phyloP scores from a whole-genome alignment of 306 rosid species.

The Cicer yamashitae region DNA sequence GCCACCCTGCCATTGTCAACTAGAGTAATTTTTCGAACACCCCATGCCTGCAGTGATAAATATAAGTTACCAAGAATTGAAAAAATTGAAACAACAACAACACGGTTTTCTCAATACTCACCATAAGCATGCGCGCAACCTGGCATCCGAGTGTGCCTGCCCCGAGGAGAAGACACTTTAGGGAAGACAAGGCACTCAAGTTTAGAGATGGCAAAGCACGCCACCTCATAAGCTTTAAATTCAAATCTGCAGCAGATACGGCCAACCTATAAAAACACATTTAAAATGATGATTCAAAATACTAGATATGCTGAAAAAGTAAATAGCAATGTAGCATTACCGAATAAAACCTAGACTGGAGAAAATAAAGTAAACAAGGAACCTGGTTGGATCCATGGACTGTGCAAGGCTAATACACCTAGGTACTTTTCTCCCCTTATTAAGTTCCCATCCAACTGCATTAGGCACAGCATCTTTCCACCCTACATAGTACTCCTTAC shows the following conservation, averaged over 20 bases:
- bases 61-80: conserved; percentile 34
- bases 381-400: conserved; percentile 98
- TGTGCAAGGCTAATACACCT: conserved; percentile 87
- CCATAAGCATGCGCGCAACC: conserved; percentile 99
- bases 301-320: background rate
- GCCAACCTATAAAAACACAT: conserved; percentile 74
- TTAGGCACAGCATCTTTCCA: conserved; percentile 66
- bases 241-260: conserved; percentile 96
- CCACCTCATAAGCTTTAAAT: conserved; percentile 98
- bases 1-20: conserved; percentile 93
- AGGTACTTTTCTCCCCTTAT: conserved; percentile 69
- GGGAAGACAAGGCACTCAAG: conserved; percentile 70
- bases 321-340: conserved; percentile 29
- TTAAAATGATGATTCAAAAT: conserved; percentile 33
- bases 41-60: conserved; percentile 84
- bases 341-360: background rate
- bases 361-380: conserved; percentile 22
- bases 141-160: conserved; percentile 99
- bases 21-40: conserved; percentile 85
- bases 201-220: conserved; percentile 92
- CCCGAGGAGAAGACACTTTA: conserved; percentile 95
- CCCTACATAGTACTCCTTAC: conserved; percentile 51
- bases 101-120: conserved; percentile 52
- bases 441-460: conserved; percentile 93
- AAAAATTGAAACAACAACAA: conserved; percentile 14